A percentile compares a stretch with the other conserved stretches of the same genome.
phyloP scores from a whole-genome alignment of 2,329 filamentous ascomycete genomes.

The Graphilbum fragrans region DNA sequence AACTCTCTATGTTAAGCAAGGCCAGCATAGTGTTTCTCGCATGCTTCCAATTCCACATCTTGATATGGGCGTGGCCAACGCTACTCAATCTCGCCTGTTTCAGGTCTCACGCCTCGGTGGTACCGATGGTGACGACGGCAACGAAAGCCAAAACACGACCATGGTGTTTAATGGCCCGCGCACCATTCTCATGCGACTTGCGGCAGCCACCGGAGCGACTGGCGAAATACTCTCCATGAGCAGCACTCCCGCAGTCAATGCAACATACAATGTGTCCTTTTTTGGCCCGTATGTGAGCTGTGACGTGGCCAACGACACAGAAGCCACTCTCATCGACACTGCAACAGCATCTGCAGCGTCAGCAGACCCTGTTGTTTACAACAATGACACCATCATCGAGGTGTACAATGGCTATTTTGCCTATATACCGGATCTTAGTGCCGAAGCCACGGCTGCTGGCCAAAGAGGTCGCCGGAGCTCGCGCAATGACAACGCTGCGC shows the following conservation, averaged over 20 bases:
- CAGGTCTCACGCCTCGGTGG: constrained; percentile 1
- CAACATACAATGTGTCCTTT: neutral
- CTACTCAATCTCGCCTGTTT: neutral
- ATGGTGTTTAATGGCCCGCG: neutral
- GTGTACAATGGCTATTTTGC: constrained; percentile 1
- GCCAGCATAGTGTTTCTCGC: neutral
- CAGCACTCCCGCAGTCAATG: neutral
- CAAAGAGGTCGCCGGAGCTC: neutral
- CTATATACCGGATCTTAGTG: constrained; percentile 1
- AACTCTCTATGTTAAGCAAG: neutral
- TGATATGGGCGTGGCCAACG: neutral
- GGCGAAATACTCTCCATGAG: neutral
- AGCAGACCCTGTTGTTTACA: neutral
- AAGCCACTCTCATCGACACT: neutral
- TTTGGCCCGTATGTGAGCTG: neutral
- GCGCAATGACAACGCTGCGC: neutral
- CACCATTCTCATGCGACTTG: neutral
- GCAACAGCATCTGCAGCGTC: neutral
- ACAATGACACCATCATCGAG: neutral
- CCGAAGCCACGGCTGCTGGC: neutral
- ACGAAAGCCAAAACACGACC: neutral
- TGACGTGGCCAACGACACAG: neutral
- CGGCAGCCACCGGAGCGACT: neutral
- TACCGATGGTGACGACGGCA: no score
- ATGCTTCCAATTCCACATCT: neutral